phyloP scores from a whole-genome alignment of 495 filamentous ascomycete species.

The Penicillium cataractarum region DNA sequence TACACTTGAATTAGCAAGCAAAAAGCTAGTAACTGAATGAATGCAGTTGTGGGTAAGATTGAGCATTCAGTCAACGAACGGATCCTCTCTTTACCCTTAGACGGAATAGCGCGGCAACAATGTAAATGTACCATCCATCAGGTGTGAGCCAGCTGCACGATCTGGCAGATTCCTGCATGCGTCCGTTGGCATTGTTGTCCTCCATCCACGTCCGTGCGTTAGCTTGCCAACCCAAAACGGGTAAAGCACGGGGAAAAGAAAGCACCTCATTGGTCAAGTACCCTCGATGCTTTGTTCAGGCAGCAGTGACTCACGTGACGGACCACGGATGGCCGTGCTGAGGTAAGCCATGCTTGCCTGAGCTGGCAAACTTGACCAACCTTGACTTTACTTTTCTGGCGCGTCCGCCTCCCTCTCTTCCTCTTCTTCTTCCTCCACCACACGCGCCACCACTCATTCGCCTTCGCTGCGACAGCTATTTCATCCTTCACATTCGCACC shows the following conservation, averaged over 20 bases:
- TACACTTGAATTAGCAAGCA: not conserved
- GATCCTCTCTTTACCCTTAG: not conserved
- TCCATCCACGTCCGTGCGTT: not conserved
- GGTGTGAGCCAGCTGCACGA: not conserved
- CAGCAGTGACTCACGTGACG: conserved; percentile 31
- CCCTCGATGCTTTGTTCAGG: conserved; percentile 15
- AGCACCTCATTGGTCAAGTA: not conserved
- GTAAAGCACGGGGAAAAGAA: not conserved
- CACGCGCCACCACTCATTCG: conserved; percentile 26
- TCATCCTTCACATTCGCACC: conserved; percentile 12
- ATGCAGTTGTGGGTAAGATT: not conserved
- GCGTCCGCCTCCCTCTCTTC: conserved; percentile 29
- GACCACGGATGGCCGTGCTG: conserved; percentile 29
- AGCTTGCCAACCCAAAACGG: not conserved
- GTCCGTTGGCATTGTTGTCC: conserved; percentile 1
- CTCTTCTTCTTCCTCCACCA: conserved; percentile 21
- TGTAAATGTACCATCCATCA: not conserved
- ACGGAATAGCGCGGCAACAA: conserved; percentile 2
- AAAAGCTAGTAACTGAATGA: not conserved
- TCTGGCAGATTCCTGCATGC: conserved; percentile 6
- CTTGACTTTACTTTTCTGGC: conserved; percentile 31
- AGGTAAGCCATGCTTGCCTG: conserved; percentile 29
- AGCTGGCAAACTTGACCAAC: conserved; percentile 29
- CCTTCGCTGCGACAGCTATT: conserved; percentile 2
- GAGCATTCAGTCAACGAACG: not conserved